Conservation (phyloP, 768 basidiomycete species). For the Porphyrellus cyaneotinctus region DNA sequence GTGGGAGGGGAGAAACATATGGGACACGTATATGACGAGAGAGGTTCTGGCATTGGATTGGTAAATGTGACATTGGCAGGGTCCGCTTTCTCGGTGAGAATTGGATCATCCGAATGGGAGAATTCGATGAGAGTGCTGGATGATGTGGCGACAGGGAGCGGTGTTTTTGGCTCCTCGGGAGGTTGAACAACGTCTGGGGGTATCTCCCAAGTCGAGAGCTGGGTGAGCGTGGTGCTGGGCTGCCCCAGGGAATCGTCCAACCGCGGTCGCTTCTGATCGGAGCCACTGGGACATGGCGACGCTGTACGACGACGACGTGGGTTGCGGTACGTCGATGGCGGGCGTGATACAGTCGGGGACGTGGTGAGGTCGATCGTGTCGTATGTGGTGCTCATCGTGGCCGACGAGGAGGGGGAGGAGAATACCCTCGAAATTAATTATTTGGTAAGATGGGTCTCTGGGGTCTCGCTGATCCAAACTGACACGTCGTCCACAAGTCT, state of each 20-base stretch:
- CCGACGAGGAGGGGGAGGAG: conserved; percentile 13
- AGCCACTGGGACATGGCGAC: not conserved
- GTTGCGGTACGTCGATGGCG: not conserved
- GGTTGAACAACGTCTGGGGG: conserved; percentile 5
- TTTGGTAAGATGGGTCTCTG: conserved; percentile 21
- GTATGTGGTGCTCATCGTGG: conserved; percentile 19
- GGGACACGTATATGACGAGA: conserved; percentile 70
- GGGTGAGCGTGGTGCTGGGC: not conserved
- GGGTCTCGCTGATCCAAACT: conserved; percentile 11
- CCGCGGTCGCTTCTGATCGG: conserved; percentile 18
- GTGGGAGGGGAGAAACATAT: conserved; percentile 76
- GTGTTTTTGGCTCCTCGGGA: not conserved
- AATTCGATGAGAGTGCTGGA: conserved; percentile 1
- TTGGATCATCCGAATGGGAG: conserved; percentile 1
- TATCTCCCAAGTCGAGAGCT: conserved; percentile 23
- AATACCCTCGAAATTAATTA: not conserved
- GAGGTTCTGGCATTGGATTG: conserved; percentile 23
- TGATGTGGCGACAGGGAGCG: not conserved
- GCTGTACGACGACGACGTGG: not conserved
- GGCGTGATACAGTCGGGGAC: not conserved
- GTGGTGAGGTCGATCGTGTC: conserved; percentile 10
- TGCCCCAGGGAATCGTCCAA: conserved; percentile 3
- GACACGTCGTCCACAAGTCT: conserved; percentile 14
- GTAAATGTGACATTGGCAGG: not conserved
- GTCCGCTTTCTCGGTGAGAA: no score